Evolutionary conservation across 1,139 yeast species (phyloP).

Genomic region (Protomyces macrosporus): DNA sequence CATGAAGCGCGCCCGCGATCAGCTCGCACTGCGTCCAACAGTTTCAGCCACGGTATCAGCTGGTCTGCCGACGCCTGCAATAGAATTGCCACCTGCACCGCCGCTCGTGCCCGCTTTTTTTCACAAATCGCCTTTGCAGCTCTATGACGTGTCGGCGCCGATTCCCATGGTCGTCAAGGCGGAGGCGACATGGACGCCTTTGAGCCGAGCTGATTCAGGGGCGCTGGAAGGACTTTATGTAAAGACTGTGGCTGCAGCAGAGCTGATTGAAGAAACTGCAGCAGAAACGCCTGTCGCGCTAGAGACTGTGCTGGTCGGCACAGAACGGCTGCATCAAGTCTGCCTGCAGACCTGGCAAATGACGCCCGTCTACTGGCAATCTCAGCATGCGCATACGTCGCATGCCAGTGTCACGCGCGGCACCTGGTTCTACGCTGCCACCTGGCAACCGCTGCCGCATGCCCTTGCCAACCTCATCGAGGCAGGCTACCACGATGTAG

Average conservation of each 20-base stretch:
- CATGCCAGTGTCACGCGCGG: conserved; percentile 36
- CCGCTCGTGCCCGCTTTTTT: conserved; percentile 10
- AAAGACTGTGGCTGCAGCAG: background rate
- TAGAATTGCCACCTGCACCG: conserved; percentile 12
- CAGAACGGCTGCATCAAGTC: conserved; percentile 39
- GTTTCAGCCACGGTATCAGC: background rate
- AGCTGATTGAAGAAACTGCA: background rate
- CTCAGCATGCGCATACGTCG: conserved; percentile 29
- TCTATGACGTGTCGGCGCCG: conserved; percentile 23
- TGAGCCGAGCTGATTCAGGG: conserved; percentile 14
- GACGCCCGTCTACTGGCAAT: conserved; percentile 42
- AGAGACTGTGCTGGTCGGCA: conserved; percentile 37
- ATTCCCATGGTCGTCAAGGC: conserved; percentile 3
- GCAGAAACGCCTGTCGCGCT: background rate
- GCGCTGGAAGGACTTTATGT: conserved; percentile 4
- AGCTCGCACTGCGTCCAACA: background rate
- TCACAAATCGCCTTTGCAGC: conserved; percentile 14
- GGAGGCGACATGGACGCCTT: conserved; percentile 10
- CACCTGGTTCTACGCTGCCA: conserved; percentile 40
- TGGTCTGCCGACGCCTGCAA: conserved; percentile 8
- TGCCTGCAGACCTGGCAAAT: conserved; percentile 33
- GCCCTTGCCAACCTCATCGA: conserved; percentile 37
- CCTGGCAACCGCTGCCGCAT: conserved; percentile 40
- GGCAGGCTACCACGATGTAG: conserved; percentile 35
- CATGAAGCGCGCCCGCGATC: background rate